Conservation (phyloP, 345 rosid species). For the Noccaea caerulescens region DNA sequence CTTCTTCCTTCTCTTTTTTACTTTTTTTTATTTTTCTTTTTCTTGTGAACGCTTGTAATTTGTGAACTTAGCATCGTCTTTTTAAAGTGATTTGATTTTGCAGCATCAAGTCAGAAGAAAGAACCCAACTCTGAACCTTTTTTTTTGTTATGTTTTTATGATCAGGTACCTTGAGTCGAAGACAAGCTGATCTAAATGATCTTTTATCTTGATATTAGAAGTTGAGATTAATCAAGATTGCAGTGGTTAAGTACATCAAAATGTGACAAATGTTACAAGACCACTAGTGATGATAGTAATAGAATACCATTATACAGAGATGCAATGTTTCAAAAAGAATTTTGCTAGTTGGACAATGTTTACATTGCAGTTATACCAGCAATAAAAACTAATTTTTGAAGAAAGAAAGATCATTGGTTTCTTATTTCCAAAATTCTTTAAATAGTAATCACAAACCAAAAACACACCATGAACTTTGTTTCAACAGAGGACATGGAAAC, state of each 20-base stretch:
- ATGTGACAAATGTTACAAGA: neutral
- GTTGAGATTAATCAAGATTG: neutral
- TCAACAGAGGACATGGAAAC: neutral
- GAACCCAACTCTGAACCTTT: neutral
- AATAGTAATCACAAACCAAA: neutral
- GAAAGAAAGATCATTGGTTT: neutral
- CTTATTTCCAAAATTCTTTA: neutral
- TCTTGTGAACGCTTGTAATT: neutral
- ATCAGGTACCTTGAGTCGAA: slow-evolving; percentile 30
- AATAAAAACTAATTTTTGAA: no score
- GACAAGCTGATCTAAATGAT: slow-evolving; percentile 16
- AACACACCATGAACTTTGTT: neutral
- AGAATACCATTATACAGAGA: neutral
- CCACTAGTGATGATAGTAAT: neutral
- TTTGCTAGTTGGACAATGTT: neutral
- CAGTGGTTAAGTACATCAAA: neutral
- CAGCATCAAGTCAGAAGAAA: neutral
- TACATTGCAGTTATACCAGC: neutral
- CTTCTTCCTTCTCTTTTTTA: neutral
- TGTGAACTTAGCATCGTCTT: neutral
- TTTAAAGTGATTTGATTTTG: neutral
- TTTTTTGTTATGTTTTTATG: neutral
- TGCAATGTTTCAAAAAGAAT: neutral
- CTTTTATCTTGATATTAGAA: slow-evolving; percentile 18
- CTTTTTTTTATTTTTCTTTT: neutral